Base-by-base conservation (phyloP, 305 asterid genomes). In the Plantago coronopus region DNA sequence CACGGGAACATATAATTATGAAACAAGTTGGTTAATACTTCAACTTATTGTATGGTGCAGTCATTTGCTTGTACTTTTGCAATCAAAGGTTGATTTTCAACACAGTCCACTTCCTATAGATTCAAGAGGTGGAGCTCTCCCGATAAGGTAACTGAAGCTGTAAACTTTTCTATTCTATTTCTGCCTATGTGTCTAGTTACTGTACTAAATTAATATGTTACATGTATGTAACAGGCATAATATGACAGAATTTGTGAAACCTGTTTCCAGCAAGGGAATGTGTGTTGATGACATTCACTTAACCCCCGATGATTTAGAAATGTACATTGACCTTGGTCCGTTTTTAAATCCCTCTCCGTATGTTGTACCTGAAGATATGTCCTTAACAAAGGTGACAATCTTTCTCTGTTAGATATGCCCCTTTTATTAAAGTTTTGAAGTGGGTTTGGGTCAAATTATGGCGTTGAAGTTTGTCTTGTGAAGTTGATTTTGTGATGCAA, bases 321-420 rank as follows among this genome's bases (percentile, higher is more conserved):
- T 93, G 97, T 93, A 79, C 76, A 87, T 89, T 61, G 97, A 87
- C 76, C 95, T 89, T 58, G 97, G 87, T 66, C 94, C 91, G 0
- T 93, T 87, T 72, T 66, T 87, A 40, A 93, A 89, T 57, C 97
- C 96, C 5, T 91, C 98, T 69, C 98, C 97, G 1, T 91, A 91
- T 23, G 78, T 88, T 29, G 97, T 91, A 57, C 97, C 98, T 2
- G 97, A 91, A 57, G 97, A 91, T 74, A 91, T 89, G 95, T 91
- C 98, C 16, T 78, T 91, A 74, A 84, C 96, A 3, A 91, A 91
- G 98, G 98, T 88, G 72, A 72, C 19, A 6, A 13, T 69, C 18
- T 31, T 16, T 18, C 2, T 60, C 2, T 11, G 27, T 34, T 50
- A 40, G 61, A 61, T 22, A 56, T 3, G 9, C 47, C 46, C 47